A percentile compares a stretch with the other conserved stretches of the same genome.
Evolutionary conservation across 176 grass and related monocot species (phyloP).

Genomic region (Lolium perenne): DNA sequence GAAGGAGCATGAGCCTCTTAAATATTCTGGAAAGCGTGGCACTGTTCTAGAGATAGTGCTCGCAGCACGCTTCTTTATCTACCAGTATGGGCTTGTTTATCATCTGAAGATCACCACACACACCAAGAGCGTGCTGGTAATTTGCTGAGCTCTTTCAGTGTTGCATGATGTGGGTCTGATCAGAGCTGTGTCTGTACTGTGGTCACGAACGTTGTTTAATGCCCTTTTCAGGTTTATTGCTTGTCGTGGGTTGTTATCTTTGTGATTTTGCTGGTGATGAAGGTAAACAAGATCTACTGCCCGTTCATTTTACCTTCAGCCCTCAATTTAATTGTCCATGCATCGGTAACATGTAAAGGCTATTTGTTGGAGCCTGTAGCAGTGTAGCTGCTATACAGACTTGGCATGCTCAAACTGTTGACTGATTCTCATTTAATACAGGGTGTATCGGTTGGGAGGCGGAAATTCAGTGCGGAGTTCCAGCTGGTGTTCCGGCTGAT

Average conservation of each 20-base stretch:
- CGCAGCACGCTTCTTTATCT: slow-evolving; percentile 85
- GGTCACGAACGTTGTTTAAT: slow-evolving; percentile 4
- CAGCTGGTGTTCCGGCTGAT: slow-evolving; percentile 94
- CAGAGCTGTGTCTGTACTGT: neutral
- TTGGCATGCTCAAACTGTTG: neutral
- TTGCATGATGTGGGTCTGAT: too few species aligned
- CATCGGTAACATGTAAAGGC: too few species aligned
- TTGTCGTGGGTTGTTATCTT: slow-evolving; percentile 97
- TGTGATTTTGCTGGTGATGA: slow-evolving; percentile 77
- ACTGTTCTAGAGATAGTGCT: slow-evolving; percentile 75
- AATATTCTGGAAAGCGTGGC: slow-evolving; percentile 83
- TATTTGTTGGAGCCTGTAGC: too few species aligned
- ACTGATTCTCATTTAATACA: slow-evolving; percentile 33
- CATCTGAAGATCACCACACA: slow-evolving; percentile 87
- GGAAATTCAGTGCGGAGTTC: slow-evolving; percentile 80
- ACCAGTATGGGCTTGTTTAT: slow-evolving; percentile 97
- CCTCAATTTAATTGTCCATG: too few species aligned
- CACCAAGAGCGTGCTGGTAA: slow-evolving; percentile 77
- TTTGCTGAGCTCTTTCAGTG: neutral
- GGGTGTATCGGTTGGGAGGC: slow-evolving; percentile 75
- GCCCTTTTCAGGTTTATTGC: slow-evolving; percentile 81
- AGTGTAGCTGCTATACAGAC: too few species aligned
- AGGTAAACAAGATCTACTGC: slow-evolving; percentile 47
- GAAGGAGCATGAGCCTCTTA: slow-evolving; percentile 84
- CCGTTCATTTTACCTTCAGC: too few species aligned